Conservation (phyloP, 352 stramenopile genomes). For the Aphanomyces stellatus region DNA sequence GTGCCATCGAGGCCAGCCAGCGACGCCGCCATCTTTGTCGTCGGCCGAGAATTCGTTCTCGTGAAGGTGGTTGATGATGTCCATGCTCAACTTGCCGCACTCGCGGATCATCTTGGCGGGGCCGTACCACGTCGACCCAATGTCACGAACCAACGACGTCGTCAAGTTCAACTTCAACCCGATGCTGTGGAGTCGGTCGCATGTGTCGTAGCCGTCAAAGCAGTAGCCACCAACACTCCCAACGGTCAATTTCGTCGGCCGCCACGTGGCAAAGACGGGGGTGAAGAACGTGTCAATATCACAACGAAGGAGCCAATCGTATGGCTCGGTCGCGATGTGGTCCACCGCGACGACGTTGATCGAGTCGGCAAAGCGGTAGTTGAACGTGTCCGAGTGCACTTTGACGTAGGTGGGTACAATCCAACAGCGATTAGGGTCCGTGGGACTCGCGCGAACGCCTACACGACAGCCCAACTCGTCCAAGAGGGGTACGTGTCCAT, state of each 20-base stretch:
- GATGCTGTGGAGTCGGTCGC: background rate
- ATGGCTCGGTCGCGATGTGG: background rate
- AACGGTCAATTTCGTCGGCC: background rate
- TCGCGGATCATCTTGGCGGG: background rate
- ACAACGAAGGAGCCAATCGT: background rate
- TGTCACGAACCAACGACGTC: background rate
- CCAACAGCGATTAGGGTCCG: background rate
- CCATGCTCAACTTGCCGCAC: background rate
- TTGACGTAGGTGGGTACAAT: background rate
- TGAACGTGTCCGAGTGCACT: background rate
- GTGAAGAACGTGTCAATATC: background rate
- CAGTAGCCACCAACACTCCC: background rate
- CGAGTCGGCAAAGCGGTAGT: background rate
- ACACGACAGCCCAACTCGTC: background rate
- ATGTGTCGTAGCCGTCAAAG: background rate
- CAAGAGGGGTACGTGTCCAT: background rate
- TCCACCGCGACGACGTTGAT: background rate
- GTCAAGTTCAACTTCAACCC: background rate
- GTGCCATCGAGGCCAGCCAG: background rate
- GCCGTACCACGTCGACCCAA: background rate
- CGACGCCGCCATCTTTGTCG: background rate
- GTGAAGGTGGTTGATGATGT: background rate
- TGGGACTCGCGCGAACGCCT: background rate
- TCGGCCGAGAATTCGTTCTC: background rate
- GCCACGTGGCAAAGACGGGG: background rate